Evolutionary conservation across 2,329 filamentous ascomycete genomes (phyloP).

Genomic region (Colletotrichum destructivum): DNA sequence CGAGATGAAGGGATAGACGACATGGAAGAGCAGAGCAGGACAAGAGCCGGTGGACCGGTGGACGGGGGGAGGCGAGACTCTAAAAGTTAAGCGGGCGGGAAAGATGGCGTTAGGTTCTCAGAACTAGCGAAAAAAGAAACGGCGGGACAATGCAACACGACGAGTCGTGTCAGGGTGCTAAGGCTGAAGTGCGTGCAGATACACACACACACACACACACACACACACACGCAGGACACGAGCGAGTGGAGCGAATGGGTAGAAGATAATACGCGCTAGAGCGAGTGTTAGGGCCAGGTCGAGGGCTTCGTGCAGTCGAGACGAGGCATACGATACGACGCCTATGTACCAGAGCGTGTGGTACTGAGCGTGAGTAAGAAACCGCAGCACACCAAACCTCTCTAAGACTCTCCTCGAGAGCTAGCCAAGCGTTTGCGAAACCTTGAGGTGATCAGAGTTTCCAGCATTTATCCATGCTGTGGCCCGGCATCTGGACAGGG

Average conservation of each 20-base stretch:
- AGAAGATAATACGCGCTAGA: constrained; percentile 31
- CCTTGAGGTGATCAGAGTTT: constrained; percentile 5
- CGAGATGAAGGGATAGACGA: not conserved
- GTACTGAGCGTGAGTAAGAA: constrained; percentile 11
- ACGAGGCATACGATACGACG: constrained; percentile 6
- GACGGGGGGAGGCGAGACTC: constrained; percentile 28
- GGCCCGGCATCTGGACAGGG: not conserved
- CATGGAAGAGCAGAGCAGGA: not conserved
- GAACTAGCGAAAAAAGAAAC: constrained; percentile 32
- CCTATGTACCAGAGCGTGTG: constrained; percentile 35
- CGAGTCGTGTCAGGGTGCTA: constrained; percentile 36
- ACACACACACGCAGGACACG: not conserved
- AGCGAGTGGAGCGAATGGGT: constrained; percentile 21
- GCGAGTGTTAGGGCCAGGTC: constrained; percentile 26
- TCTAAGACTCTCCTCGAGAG: not conserved
- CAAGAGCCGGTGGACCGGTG: not conserved
- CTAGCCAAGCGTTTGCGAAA: constrained; percentile 18
- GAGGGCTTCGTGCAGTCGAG: constrained; percentile 34
- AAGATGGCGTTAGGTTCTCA: constrained; percentile 27
- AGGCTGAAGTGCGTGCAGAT: constrained; percentile 35
- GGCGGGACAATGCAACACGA: constrained; percentile 38
- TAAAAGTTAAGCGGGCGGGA: constrained; percentile 27
- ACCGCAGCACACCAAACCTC: constrained; percentile 6
- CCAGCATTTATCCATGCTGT: constrained; percentile 1
- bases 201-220: not conserved